phyloP scores from a whole-genome alignment of 2,329 filamentous ascomycete genomes.

The Plectosphaerella cucumerina region DNA sequence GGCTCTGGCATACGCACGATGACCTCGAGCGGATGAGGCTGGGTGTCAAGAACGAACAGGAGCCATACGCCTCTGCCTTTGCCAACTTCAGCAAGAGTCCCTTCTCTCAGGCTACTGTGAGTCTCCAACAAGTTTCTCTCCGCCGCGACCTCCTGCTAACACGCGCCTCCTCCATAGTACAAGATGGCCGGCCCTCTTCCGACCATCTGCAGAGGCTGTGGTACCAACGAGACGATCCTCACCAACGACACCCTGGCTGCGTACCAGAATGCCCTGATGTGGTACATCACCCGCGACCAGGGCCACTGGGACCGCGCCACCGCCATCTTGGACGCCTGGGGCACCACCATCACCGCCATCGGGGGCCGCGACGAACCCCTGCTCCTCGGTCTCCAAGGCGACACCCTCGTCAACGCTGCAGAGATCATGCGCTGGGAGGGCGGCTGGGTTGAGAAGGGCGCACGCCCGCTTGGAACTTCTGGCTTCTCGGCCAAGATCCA shows the following conservation, averaged over 20 bases:
- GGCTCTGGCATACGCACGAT: conserved; percentile 26
- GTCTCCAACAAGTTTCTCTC: background rate
- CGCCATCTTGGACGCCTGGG: conserved; percentile 27
- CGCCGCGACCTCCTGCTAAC: background rate
- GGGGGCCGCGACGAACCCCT: conserved; percentile 26
- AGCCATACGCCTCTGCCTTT: conserved; percentile 7
- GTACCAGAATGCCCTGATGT: conserved; percentile 18
- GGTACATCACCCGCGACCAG: background rate
- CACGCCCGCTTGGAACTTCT: conserved; percentile 24
- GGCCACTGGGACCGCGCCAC: conserved; percentile 18
- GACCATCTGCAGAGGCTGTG: background rate
- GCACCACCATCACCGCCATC: conserved; percentile 22
- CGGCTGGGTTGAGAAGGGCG: conserved; percentile 27
- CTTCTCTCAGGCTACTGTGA: conserved; percentile 5
- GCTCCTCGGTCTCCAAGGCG: conserved; percentile 31
- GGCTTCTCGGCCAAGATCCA: conserved; percentile 19
- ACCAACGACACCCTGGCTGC: conserved; percentile 17
- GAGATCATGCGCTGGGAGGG: conserved; percentile 40
- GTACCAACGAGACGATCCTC: background rate
- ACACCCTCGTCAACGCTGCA: conserved; percentile 40
- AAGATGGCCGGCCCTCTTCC: background rate
- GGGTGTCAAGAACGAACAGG: conserved; percentile 13
- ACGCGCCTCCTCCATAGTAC: background rate
- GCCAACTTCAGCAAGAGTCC: conserved; percentile 11
- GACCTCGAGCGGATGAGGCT: conserved; percentile 23